phyloP scores from a whole-genome alignment of 23 red algal genomes.

The Gracilaria gracilis region DNA sequence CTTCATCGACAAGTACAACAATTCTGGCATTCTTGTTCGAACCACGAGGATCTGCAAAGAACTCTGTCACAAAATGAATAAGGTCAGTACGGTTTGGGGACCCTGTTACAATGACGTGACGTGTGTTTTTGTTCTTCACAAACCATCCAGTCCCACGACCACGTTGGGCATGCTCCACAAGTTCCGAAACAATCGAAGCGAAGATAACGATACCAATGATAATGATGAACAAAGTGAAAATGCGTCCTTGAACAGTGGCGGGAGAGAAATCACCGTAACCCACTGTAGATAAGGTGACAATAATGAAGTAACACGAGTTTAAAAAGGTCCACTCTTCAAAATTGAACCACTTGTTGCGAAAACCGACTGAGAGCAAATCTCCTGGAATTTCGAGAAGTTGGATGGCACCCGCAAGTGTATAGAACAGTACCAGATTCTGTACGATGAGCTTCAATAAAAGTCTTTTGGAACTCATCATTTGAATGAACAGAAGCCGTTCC shows the following conservation, averaged over 20 bases:
- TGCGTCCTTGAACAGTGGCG: slow-evolving; percentile 67
- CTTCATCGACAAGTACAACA: slow-evolving; percentile 70
- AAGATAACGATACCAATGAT: slow-evolving; percentile 83
- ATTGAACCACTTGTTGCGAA: slow-evolving; percentile 40
- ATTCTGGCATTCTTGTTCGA: slow-evolving; percentile 70
- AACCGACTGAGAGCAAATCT: slow-evolving; percentile 35
- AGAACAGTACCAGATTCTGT: slow-evolving; percentile 69
- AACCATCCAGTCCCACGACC: slow-evolving; percentile 71
- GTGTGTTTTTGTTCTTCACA: slow-evolving; percentile 66
- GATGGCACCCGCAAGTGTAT: slow-evolving; percentile 64
- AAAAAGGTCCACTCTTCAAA: slow-evolving; percentile 80
- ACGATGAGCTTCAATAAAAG: slow-evolving; percentile 54
- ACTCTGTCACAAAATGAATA: slow-evolving; percentile 72
- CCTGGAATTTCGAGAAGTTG: slow-evolving; percentile 80
- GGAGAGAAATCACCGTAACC: slow-evolving; percentile 86
- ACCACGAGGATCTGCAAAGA: slow-evolving; percentile 66
- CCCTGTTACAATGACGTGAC: slow-evolving; percentile 79
- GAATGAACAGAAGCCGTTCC: slow-evolving; percentile 48
- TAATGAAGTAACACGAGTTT: slow-evolving; percentile 77
- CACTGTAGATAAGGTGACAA: slow-evolving; percentile 83
- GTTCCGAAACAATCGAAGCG: slow-evolving; percentile 45
- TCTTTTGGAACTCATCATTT: slow-evolving; percentile 50
- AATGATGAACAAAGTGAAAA: slow-evolving; percentile 79
- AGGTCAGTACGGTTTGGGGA: slow-evolving; percentile 72
- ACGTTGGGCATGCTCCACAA: slow-evolving; percentile 61